A percentile compares a stretch with the other conserved stretches of the same genome.
These are phyloP conservation scores for Acrocalymma vagum DNA, from an alignment of 2,329 filamentous ascomycete genomes.

Conservation along the genomic window DNA sequence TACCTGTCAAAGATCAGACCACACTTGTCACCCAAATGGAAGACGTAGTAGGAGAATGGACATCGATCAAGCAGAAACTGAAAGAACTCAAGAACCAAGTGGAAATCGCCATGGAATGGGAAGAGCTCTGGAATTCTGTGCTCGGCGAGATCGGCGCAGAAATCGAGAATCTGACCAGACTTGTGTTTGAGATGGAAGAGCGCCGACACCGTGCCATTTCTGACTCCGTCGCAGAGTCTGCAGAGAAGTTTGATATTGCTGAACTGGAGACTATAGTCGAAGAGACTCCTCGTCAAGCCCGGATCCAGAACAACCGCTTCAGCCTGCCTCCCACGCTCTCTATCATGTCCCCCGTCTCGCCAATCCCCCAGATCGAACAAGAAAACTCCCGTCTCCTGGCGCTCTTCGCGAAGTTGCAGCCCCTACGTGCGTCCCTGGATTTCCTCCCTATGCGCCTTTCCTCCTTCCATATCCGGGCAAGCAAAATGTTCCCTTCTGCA, in stretches of 20 bases:
- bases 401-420: constrained; percentile 94
- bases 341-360: constrained; percentile 68
- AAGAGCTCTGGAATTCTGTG: constrained; percentile 94
- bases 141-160: constrained; percentile 93
- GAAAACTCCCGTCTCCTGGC: constrained; percentile 90
- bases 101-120: constrained; percentile 98
- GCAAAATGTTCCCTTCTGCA: constrained; percentile 83
- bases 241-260: constrained; percentile 76
- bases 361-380: constrained; percentile 65
- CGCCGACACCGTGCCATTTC: constrained; percentile 80
- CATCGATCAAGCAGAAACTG: constrained; percentile 78
- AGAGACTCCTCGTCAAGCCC: constrained; percentile 72
- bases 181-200: constrained; percentile 99
- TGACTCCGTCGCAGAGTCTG: constrained; percentile 67
- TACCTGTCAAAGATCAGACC: constrained; percentile 76
- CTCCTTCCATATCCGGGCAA: constrained; percentile 82
- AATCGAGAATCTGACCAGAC: constrained; percentile 77
- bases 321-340: constrained; percentile 69
- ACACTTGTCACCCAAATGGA: constrained; percentile 90
- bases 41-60: constrained; percentile 83
- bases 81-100: constrained; percentile 87
- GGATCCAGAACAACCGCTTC: constrained; percentile 69
- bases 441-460: constrained; percentile 95
- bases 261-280: constrained; percentile 94
- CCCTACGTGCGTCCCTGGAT: constrained; percentile 88